Evolutionary conservation across 2,329 filamentous ascomycete species (phyloP), one percentile per base, ranked within the genome.

Genomic region (Stachybotrys elegans): DNA sequence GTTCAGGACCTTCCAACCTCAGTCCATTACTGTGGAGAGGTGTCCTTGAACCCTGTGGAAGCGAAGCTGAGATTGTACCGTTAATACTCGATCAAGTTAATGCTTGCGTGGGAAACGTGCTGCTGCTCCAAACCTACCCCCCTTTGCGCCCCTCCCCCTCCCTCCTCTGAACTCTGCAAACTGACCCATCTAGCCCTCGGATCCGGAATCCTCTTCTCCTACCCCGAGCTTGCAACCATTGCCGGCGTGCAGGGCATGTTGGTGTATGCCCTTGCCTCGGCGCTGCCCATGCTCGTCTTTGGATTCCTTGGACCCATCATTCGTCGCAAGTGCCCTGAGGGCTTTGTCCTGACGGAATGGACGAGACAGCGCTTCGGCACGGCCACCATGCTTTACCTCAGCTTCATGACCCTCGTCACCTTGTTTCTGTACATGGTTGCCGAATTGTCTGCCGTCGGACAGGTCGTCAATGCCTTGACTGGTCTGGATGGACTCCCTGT

Each of bases 81-180:
- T 91, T 75, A 86, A 82, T 83, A 92, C 87, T 92, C 87, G 88
- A 93, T 88, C 88, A 93, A 93, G 88, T 88, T 92, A 93, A 92
- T 90, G 85, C 88, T 93, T 93, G 88, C 88, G 88, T 92, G 88
- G 84, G 88, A 86, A 92, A 91, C 78, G 88, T 92, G 87, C 86
- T 91, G 87, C 87, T 87, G 86, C 86, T 88, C 81, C 71, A 66
- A 63, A 60, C 55, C 57, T 62, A 58, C 55, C 53, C 56, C 48
- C 50, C 48, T 45, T 42, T 51, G 37, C 50, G 53, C 54, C 50
- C 43, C 45, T 48, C 51, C 50, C 54, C 54, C 43, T 51, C 50
- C 43, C 57, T 55, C 50, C n/a, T 22, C 17, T 40, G 29, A 19
- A 16, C 43, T 47, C 41, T 23, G 49, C 45, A 53, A 61, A 67